phyloP scores from a whole-genome alignment of 2,329 filamentous ascomycete species.

The Ophiostoma sp. region DNA sequence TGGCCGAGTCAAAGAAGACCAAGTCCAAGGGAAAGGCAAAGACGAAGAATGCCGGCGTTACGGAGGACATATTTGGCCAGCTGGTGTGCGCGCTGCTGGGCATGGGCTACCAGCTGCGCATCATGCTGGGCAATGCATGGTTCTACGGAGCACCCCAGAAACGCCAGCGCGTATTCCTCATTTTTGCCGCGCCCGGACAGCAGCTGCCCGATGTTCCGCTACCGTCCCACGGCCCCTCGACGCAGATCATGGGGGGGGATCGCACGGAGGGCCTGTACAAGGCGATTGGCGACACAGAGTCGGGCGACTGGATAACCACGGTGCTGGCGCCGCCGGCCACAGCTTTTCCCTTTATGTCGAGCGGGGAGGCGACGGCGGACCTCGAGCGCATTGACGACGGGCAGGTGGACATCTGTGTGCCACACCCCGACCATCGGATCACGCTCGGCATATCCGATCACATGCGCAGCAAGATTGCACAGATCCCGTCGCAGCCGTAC shows the following conservation, averaged over 20 bases:
- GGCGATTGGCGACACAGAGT: conserved; percentile 53
- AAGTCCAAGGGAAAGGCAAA: conserved; percentile 25
- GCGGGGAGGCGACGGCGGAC: conserved; percentile 50
- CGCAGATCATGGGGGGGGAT: conserved; percentile 11
- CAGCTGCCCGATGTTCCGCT: conserved; percentile 50
- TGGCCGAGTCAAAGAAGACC: conserved; percentile 35
- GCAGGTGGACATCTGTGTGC: conserved; percentile 55
- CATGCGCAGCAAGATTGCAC: conserved; percentile 44
- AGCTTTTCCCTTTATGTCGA: conserved; percentile 55
- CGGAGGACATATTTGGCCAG: conserved; percentile 64
- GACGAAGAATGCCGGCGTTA: no score
- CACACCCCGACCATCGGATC: conserved; percentile 62
- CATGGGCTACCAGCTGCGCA: conserved; percentile 68
- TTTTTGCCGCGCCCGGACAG: conserved; percentile 62
- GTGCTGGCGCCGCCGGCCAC: conserved; percentile 37
- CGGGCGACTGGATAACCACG: conserved; percentile 51
- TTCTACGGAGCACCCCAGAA: conserved; percentile 60
- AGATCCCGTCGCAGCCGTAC: conserved; percentile 55
- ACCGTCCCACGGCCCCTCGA: conserved; percentile 51
- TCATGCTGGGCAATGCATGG: conserved; percentile 65
- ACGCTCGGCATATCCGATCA: conserved; percentile 37
- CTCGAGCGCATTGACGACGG: conserved; percentile 54
- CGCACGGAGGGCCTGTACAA: neutral
- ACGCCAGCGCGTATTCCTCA: conserved; percentile 63
- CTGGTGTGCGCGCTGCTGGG: conserved; percentile 67